These are phyloP conservation scores for Agaricus blazei DNA, from an alignment of 768 basidiomycete species.

Conservation along the genomic window DNA sequence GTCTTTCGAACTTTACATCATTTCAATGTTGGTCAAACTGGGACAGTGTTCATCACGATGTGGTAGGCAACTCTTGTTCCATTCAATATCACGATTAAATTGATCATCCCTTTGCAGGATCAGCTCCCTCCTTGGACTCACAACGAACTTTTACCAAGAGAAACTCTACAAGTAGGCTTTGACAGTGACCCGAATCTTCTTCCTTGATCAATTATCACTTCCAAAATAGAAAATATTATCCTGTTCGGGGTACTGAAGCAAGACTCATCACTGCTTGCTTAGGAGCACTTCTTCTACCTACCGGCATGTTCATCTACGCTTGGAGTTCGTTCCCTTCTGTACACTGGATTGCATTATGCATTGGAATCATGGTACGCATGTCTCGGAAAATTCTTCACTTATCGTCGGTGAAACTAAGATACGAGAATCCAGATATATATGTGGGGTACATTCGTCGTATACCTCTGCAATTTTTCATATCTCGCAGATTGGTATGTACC, in stretches of 20 bases:
- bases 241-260: conserved; percentile 46
- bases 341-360: conserved; percentile 56
- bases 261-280: conserved; percentile 54
- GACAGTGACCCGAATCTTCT: neutral
- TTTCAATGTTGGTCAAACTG: conserved; percentile 56
- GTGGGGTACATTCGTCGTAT: conserved; percentile 48
- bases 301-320: conserved; percentile 68
- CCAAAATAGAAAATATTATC: conserved; percentile 25
- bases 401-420: neutral
- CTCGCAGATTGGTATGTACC: conserved; percentile 54
- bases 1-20: conserved; percentile 53
- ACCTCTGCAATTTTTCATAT: conserved; percentile 55
- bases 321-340: conserved; percentile 55
- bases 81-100: neutral
- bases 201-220: neutral
- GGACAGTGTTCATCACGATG: conserved; percentile 55
- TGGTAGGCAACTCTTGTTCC: conserved; percentile 29
- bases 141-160: conserved; percentile 44
- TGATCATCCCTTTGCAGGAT: conserved; percentile 33
- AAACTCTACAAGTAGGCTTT: conserved; percentile 39
- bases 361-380: conserved; percentile 42
- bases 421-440: conserved; percentile 36
- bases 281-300: conserved; percentile 48
- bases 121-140: conserved; percentile 47
- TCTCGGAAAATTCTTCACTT: neutral